These are phyloP conservation scores for Phialocephala sp. DNA, from an alignment of 2,329 filamentous ascomycete genomes.

Conservation along the genomic window DNA sequence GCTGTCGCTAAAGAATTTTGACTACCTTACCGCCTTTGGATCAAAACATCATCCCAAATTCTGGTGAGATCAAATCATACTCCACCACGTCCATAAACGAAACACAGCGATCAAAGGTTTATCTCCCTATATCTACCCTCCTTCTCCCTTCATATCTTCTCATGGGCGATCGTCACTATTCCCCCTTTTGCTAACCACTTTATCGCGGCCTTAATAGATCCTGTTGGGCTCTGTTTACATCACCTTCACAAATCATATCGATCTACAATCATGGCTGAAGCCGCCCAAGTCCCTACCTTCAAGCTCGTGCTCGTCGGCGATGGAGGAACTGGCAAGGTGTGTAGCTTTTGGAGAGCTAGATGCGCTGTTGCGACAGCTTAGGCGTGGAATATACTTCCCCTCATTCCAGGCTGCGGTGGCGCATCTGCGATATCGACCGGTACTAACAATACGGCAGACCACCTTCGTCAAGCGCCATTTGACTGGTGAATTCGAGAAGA, in stretches of 20 bases:
- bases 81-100: constrained; percentile 42
- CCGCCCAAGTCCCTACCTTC: constrained; percentile 76
- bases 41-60: constrained; percentile 40
- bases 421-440: constrained; percentile 23
- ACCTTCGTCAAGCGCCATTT: constrained; percentile 99
- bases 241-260: constrained; percentile 28
- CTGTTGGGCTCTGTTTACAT: constrained; percentile 27
- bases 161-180: background rate
- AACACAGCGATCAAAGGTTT: constrained; percentile 36
- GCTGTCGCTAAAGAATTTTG: constrained; percentile 18
- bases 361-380: constrained; percentile 22
- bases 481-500: constrained; percentile 99
- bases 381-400: constrained; percentile 30
- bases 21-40: constrained; percentile 26
- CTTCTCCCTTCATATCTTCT: background rate
- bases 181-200: constrained; percentile 33
- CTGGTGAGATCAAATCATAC: constrained; percentile 39
- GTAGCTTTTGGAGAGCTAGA: constrained; percentile 39
- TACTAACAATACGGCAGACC: constrained; percentile 65
- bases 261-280: constrained; percentile 65
- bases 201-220: constrained; percentile 35
- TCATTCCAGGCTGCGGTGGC: constrained; percentile 32
- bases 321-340: constrained; percentile 98
- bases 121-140: constrained; percentile 21
- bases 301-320: constrained; percentile 99